phyloP scores from a whole-genome alignment of 2,329 filamentous ascomycete genomes.

The Botrytis aclada region DNA sequence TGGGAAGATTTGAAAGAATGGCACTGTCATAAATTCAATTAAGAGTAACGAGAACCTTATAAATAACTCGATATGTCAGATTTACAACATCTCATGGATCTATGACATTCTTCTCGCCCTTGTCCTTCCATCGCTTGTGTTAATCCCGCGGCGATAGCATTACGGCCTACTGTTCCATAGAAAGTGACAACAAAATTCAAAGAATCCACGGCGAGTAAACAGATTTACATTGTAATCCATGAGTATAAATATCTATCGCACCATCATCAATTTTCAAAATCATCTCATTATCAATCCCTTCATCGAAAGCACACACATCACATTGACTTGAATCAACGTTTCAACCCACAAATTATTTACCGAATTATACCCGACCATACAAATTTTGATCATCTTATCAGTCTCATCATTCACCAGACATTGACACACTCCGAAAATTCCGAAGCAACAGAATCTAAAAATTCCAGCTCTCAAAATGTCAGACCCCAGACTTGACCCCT shows the following conservation, averaged over 20 bases:
- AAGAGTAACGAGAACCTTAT: background rate
- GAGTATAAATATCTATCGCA: background rate
- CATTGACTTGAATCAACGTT: background rate
- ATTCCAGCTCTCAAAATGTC: background rate
- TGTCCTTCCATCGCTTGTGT: background rate
- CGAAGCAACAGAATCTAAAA: background rate
- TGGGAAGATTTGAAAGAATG: background rate
- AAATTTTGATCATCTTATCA: background rate
- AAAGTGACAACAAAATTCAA: background rate
- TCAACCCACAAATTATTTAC: background rate
- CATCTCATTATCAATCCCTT: background rate
- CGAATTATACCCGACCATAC: background rate
- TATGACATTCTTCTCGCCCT: background rate
- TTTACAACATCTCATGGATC: background rate
- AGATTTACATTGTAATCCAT: fast-evolving
- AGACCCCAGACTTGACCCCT: background rate
- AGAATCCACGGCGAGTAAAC: background rate
- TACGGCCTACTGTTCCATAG: background rate
- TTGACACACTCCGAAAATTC: background rate
- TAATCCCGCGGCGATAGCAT: background rate
- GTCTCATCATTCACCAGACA: background rate
- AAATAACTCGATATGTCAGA: background rate
- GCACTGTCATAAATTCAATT: background rate
- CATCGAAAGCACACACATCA: background rate
- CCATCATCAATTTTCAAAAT: background rate